Conservation (phyloP, 257 asterid genomes). For the Linaria vulgaris region DNA sequence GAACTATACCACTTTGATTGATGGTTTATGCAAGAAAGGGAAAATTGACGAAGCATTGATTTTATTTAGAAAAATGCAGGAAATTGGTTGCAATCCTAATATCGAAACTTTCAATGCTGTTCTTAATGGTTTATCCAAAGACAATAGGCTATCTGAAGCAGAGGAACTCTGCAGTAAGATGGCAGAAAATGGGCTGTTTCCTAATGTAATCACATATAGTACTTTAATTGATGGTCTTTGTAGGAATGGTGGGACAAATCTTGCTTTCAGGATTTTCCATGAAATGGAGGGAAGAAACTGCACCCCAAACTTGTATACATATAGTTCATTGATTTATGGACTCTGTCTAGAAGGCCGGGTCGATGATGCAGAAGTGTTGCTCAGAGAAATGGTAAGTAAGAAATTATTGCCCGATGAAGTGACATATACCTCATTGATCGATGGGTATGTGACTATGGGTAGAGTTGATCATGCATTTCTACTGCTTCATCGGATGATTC, state of each 20-base stretch:
- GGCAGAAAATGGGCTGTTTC: conserved; percentile 56
- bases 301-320: conserved; percentile 76
- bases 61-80: conserved; percentile 54
- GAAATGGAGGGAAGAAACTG: conserved; percentile 67
- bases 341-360: conserved; percentile 67
- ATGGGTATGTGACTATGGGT: conserved; percentile 67
- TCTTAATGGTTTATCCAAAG: conserved; percentile 64
- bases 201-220: conserved; percentile 78
- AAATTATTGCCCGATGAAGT: conserved; percentile 71
- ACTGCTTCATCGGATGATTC: conserved; percentile 59
- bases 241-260: conserved; percentile 52
- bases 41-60: conserved; percentile 64
- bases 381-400: conserved; percentile 58
- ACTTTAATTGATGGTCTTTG: conserved; percentile 81
- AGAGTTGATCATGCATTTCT: conserved; percentile 65
- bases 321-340: conserved; percentile 74
- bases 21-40: conserved; percentile 79
- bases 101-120: conserved; percentile 70
- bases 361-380: conserved; percentile 59
- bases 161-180: conserved; percentile 52
- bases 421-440: conserved; percentile 72
- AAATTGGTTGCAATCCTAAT: conserved; percentile 51
- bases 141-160: conserved; percentile 59
- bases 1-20: conserved; percentile 64
- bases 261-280: conserved; percentile 69